Conservation (phyloP, 768 basidiomycete species). For the Tulasnella sp. region DNA sequence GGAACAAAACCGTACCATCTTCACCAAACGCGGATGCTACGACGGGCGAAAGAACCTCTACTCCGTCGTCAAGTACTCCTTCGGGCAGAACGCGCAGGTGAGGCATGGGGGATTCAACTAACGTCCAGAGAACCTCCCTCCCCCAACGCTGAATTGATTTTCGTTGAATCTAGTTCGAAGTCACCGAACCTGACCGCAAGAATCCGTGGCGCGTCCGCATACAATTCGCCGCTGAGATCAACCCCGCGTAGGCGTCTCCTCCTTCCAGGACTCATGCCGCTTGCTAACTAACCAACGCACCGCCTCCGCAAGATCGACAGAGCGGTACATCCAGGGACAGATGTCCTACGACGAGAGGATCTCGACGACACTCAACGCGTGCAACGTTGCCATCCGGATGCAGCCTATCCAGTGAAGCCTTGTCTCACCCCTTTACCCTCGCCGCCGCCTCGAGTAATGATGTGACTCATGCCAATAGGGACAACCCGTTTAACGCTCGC, state of each 20-base stretch:
- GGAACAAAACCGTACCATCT: conserved; percentile 41
- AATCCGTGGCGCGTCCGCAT: conserved; percentile 54
- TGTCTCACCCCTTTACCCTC: not conserved
- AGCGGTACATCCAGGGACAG: conserved; percentile 49
- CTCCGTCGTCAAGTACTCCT: conserved; percentile 46
- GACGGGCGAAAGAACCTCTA: conserved; percentile 75
- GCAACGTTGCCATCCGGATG: conserved; percentile 69
- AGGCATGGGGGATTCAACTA: conserved; percentile 38
- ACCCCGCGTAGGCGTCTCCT: conserved; percentile 35
- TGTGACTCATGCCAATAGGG: conserved; percentile 21
- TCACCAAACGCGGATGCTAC: conserved; percentile 62
- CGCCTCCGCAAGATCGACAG: conserved; percentile 38
- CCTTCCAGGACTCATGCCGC: not conserved
- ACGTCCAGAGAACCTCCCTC: not conserved
- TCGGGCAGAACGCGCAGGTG: conserved; percentile 29
- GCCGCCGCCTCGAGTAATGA: no score
- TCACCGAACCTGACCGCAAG: conserved; percentile 35
- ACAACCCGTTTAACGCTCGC: conserved; percentile 58
- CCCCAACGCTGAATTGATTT: conserved; percentile 1
- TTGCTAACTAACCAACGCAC: not conserved
- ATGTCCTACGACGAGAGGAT: conserved; percentile 61
- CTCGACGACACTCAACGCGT: conserved; percentile 45
- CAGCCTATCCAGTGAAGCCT: conserved; percentile 40
- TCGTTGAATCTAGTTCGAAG: conserved; percentile 42
- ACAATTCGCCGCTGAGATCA: conserved; percentile 46